Evolutionary conservation across 2,329 filamentous ascomycete species (phyloP).

Genomic region (Pseudocercospora fuligena): DNA sequence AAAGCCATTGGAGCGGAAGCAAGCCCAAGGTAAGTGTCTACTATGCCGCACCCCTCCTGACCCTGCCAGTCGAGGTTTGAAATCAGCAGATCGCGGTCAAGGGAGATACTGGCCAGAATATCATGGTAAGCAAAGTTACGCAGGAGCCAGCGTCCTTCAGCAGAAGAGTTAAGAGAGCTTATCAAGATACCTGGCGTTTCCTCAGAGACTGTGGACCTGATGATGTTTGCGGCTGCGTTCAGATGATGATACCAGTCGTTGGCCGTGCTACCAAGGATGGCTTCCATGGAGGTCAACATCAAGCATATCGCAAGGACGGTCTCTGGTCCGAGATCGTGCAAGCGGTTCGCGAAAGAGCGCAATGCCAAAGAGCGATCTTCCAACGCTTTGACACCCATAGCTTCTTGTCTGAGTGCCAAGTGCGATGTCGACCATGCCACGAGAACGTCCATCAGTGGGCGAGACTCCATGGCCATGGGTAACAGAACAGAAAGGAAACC

Average conservation of each 20-base stretch:
- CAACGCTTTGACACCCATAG: slow-evolving; percentile 9
- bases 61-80: slow-evolving; percentile 8
- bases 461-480: slow-evolving; percentile 13
- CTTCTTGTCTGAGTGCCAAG: slow-evolving; percentile 4
- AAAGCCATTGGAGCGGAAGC: slow-evolving; percentile 5
- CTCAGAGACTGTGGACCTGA: neutral
- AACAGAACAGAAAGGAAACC: slow-evolving; percentile 14
- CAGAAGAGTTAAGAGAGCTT: neutral
- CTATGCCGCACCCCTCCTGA: neutral
- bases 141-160: slow-evolving; percentile 13
- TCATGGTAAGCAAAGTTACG: slow-evolving; percentile 22
- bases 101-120: slow-evolving; percentile 10
- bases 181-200: neutral
- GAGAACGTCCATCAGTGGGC: slow-evolving; percentile 10
- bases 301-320: slow-evolving; percentile 10
- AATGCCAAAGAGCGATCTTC: slow-evolving; percentile 12
- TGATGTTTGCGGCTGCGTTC: slow-evolving; percentile 3
- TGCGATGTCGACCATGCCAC: slow-evolving; percentile 18
- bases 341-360: slow-evolving; percentile 2
- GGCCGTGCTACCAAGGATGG: slow-evolving; percentile 10
- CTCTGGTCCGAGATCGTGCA: neutral
- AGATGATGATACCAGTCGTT: slow-evolving; percentile 12
- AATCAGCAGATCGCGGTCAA: slow-evolving; percentile 12
- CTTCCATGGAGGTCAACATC: slow-evolving; percentile 13
- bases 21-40: slow-evolving; percentile 15